Percentiles rank a stretch among this genome's conserved stretches.
Evolutionary conservation across 768 basidiomycete genomes (phyloP).

Genomic region (Sistotremastrum suecicum): DNA sequence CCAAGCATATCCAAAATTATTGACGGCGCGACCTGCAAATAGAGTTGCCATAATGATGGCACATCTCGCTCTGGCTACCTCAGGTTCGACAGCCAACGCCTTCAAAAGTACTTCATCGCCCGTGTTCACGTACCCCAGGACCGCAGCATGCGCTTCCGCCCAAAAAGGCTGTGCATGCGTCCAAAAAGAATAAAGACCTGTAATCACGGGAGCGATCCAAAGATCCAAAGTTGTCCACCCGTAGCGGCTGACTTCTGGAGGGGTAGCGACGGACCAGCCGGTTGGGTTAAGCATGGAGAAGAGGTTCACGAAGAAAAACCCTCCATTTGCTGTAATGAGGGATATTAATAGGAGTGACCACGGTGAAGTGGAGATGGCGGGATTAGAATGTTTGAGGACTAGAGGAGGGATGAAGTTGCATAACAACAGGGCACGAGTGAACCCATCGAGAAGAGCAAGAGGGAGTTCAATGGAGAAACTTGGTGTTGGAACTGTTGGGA

Average conservation of each 20-base stretch:
- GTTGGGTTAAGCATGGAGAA: slow-evolving; percentile 67
- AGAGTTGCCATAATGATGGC: slow-evolving; percentile 46
- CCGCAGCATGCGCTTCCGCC: slow-evolving; percentile 7
- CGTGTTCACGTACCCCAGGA: slow-evolving; percentile 40
- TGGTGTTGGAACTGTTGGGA: slow-evolving; percentile 43
- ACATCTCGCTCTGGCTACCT: slow-evolving; percentile 59
- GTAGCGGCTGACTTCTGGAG: slow-evolving; percentile 63
- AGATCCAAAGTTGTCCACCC: slow-evolving; percentile 81
- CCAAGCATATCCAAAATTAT: slow-evolving; percentile 34
- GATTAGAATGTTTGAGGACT: slow-evolving; percentile 37
- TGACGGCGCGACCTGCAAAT: slow-evolving; percentile 50
- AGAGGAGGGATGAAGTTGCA: slow-evolving; percentile 65
- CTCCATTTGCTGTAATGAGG: slow-evolving; percentile 57
- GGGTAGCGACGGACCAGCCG: slow-evolving; percentile 53
- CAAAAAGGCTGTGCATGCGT: slow-evolving; percentile 81
- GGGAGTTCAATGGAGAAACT: slow-evolving; percentile 52
- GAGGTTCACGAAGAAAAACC: slow-evolving; percentile 67
- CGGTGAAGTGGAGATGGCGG: slow-evolving; percentile 46
- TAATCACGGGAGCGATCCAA: slow-evolving; percentile 73
- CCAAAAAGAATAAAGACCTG: slow-evolving; percentile 65
- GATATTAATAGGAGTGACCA: slow-evolving; percentile 67
- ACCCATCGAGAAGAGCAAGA: slow-evolving; percentile 59
- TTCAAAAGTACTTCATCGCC: slow-evolving; percentile 19
- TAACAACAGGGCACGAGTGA: slow-evolving; percentile 65
- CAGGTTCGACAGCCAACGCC: slow-evolving; percentile 39